Evolutionary conservation across 306 rosid species (phyloP), one percentile per base, ranked within the genome.

Genomic region (Gleditsia sinensis): DNA sequence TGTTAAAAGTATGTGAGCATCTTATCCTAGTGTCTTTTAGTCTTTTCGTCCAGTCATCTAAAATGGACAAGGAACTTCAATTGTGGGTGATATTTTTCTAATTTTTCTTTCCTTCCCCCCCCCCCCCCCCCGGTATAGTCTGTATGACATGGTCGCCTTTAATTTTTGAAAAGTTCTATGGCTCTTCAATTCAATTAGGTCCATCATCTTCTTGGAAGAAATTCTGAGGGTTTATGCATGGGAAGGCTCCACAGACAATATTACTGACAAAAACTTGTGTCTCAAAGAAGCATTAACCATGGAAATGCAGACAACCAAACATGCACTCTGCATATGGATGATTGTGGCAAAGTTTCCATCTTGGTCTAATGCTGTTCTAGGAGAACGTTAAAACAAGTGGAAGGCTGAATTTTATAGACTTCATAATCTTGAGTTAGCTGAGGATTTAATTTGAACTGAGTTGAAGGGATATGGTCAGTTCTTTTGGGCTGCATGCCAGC

Each of bases 281-380:
- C 97, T 94, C 71, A 94, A 94, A 85, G 98, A 91, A 75, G 98
- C 96, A 78, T 80, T 94, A 74, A 71, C 89, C 72, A 74, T 80
- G 69, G 98, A 91, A 80, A 77, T 94, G 83, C 91, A 92, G 9
- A 56, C 88, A 67, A 83, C 92, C 40, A 91, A 91, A 64, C 98
- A 94, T 68, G 97, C 91, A 17, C 89, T 94, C 70, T 94, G 98
- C 83, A 88, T 94, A 81, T 94, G 98, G 97, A 91, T 91, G 98
- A 94, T 94, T 75, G 97, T 89, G 75, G 97, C 94, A 6, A 94
- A 94, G 80, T 94, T 94, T 84, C 97, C 97, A 30, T 94, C 98
- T 45, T 94, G 98, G 98, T 94, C 89, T 83, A 94, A 90, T 88
- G 97, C 96, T 63, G 91, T 89, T 73, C 81, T 94, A 74, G 98